Percentiles rank a stretch among this genome's conserved stretches.
These are phyloP conservation scores for Solanum sejunctum DNA, from an alignment of 257 asterid species.

Conservation along the genomic window DNA sequence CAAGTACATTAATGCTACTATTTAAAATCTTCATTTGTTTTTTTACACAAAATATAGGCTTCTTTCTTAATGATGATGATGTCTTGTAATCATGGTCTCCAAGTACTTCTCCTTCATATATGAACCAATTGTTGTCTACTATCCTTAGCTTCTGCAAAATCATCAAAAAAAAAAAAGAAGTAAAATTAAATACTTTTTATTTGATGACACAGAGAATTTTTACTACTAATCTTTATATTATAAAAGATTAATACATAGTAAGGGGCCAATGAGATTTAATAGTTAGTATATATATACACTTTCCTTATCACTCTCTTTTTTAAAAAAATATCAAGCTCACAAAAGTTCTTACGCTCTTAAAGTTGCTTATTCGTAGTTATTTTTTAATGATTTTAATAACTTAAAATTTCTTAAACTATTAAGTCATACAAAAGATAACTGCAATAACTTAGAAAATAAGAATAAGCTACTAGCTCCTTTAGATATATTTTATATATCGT, in stretches of 20 bases:
- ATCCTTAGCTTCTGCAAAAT: constrained; percentile 38
- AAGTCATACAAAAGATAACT: background rate
- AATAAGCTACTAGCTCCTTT: too few relatives aligned
- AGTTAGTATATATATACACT: background rate
- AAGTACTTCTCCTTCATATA: constrained; percentile 52
- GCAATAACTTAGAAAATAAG: background rate
- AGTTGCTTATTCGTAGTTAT: background rate
- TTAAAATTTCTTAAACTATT: background rate
- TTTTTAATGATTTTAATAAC: background rate
- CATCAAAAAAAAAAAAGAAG: background rate
- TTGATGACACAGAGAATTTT: fast-evolving
- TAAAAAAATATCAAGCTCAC: fast-evolving
- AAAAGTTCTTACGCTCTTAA: background rate
- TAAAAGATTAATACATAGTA: background rate
- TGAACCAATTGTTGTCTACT: constrained; percentile 40
- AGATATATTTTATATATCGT: too few relatives aligned
- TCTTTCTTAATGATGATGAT: constrained; percentile 4
- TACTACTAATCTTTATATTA: background rate
- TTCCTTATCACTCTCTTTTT: fast-evolving
- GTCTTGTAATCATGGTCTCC: constrained; percentile 5
- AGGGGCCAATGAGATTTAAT: background rate
- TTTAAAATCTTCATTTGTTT: constrained; percentile 20
- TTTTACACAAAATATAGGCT: constrained; percentile 36
- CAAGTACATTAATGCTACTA: constrained; percentile 29
- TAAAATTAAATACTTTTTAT: background rate